Evolutionary conservation across 345 rosid species (phyloP), one percentile per base, ranked within the genome.

Genomic region (Pugionium cornutum): DNA sequence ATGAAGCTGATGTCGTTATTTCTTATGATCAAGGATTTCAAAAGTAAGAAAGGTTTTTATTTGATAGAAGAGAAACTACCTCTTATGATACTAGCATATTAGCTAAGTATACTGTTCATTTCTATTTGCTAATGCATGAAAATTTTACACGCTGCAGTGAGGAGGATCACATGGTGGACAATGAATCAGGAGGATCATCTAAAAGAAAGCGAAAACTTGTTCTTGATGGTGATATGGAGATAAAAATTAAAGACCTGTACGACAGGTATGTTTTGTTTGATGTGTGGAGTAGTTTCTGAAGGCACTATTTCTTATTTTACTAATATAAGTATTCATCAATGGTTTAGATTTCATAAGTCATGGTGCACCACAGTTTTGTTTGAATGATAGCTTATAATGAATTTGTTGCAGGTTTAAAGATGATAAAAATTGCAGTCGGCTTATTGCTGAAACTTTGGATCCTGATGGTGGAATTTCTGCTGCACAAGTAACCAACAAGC

Each of bases 1-100:
- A 94, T 74, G 99, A 94, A 78, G 96, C 92, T 74, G 97, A 92
- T 82, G 96, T 90, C 53, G 81, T 83, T 66, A 78, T 90, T 70
- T 62, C 88, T 61, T 87, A 85, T 83, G 83, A 82, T 33, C 68
- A 70, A 28, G 80, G 74, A 49, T 31, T 67, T 77, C 83, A 76
- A 53, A 79, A 73, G 96, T 82, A 78, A 81, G 86, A 70, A 31
- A 26, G 6, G 35, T 43, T 52, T 56, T 69, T 25, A 2, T 67
- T 27, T 69, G 10, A 34, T 70, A 53, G 34, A 62, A 62, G 10
- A 41, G 36, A 58, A 49, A 32, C 5, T 49, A 6, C 30, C 56
- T 35, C 48, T 40, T 25, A 6, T 51, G 30, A 58, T 33, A 31
- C 10, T 18, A 28, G 30, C 43, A 4, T 56, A n/a, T 28, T 18